Evolutionary conservation across 495 filamentous ascomycete genomes (phyloP).

Genomic region (Daldinia vernicosa): DNA sequence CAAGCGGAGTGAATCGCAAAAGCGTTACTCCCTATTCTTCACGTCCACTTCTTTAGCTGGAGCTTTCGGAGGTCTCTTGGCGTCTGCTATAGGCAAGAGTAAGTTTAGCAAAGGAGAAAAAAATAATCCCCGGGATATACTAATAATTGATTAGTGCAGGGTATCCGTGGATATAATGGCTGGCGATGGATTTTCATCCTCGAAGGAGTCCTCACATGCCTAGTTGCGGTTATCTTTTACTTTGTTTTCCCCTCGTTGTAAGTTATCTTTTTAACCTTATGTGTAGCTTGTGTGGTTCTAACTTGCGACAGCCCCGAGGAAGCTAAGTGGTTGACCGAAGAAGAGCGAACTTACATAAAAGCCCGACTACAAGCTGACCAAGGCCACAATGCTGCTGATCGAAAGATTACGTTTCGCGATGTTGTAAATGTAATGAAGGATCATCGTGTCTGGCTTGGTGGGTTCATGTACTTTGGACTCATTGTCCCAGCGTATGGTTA

Average conservation of each 20-base stretch:
- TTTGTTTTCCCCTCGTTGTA: conserved; percentile 83
- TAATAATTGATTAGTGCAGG: conserved; percentile 58
- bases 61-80: conserved; percentile 86
- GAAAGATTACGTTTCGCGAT: conserved; percentile 69
- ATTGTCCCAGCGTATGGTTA: conserved; percentile 86
- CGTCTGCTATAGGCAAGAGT: conserved; percentile 83
- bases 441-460: conserved; percentile 72
- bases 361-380: conserved; percentile 80
- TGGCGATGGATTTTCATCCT: conserved; percentile 87
- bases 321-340: conserved; percentile 71
- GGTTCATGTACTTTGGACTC: conserved; percentile 89
- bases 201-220: conserved; percentile 77
- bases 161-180: conserved; percentile 72
- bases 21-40: conserved; percentile 92
- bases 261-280: conserved; percentile 45
- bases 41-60: conserved; percentile 80
- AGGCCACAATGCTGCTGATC: conserved; percentile 74
- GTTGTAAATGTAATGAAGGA: conserved; percentile 79
- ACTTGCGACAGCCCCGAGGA: conserved; percentile 58
- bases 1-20: conserved; percentile 83
- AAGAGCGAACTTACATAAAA: conserved; percentile 78
- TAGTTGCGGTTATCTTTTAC: conserved; percentile 77
- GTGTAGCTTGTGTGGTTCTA: background rate
- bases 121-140: background rate
- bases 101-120: conserved; percentile 14